Base-by-base conservation (phyloP, 2,329 filamentous ascomycete species). In the Escovopsis sp. region DNA sequence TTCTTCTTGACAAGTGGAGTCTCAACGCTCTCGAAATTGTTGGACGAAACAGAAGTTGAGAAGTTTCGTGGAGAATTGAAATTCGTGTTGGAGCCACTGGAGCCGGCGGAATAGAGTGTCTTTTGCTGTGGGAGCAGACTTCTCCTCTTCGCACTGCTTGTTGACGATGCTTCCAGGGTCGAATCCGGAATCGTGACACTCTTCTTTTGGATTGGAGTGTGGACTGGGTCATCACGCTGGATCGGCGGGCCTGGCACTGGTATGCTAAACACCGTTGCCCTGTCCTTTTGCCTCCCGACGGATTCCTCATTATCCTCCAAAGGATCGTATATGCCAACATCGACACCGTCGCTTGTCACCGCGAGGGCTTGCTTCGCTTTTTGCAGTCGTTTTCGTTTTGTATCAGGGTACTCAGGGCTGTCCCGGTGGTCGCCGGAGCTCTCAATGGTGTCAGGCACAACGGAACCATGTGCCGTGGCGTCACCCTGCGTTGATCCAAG, bases 111-210 rank as follows among this genome's bases (percentile, higher is more conserved):
- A 37, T 41, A 44, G 14, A 39, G 33, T 10, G 20, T 45, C 35
- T 32, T 40, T 16, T 39, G 35, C 15, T 30, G 39, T 12, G 32
- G 27, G 25, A 33, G 42, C 7, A 37, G 38, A 27, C 25, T 43
- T 25, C 29, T 46, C 14, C 41, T 43, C 32, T 14, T 33, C 5
- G 45, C 45, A 11, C 44, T 42, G 38, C 45, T 46, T 15, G 47
- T 51, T 5, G 49, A 50, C 12, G 47, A 37, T 3, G 48, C 14
- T 1, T 51, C 41, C 12, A 57, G 41, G 24, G 49, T 51, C 37
- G 56, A 47, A 39, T 66, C 66, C 36, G 64, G 53, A 45, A 48
- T 57, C 61, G 43, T 66, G 61, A 37, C 61, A 59, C 3, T 58
- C 52, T 2, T 60, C 61, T 35, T 50, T 6, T 53, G 58, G 1